Evolutionary conservation across 257 asterid species (phyloP).

Genomic region (Salvia splendens): DNA sequence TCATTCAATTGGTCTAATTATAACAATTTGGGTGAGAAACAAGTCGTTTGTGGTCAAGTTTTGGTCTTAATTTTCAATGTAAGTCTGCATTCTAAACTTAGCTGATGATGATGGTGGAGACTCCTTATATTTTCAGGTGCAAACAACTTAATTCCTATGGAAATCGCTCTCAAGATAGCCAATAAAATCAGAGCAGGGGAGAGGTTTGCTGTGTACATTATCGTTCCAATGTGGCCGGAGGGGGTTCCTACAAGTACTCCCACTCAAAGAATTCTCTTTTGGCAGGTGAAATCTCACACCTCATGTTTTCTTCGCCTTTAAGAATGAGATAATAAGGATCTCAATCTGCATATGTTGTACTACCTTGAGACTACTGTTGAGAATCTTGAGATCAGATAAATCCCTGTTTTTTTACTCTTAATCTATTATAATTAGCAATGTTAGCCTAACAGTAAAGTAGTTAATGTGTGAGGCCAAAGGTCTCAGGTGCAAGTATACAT

Average conservation of each 20-base stretch:
- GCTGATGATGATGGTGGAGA: constrained; percentile 21
- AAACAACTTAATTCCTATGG: constrained; percentile 91
- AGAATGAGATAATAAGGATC: neutral
- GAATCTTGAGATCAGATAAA: too few species aligned
- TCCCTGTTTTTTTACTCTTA: too few species aligned
- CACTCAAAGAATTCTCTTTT: constrained; percentile 82
- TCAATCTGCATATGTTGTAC: neutral
- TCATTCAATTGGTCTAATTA: constrained; percentile 72
- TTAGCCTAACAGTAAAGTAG: too few species aligned
- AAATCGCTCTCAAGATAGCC: constrained; percentile 85
- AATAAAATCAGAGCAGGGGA: constrained; percentile 72
- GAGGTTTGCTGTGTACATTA: constrained; percentile 77
- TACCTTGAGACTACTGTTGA: too few species aligned
- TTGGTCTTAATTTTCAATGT: neutral
- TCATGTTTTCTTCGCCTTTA: neutral
- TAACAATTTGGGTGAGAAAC: constrained; percentile 63
- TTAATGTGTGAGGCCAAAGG: too few species aligned
- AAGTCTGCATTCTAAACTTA: neutral
- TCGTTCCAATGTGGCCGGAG: constrained; percentile 97
- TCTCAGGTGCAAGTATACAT: too few species aligned
- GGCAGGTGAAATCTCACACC: constrained; percentile 61
- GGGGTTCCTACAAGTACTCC: constrained; percentile 83
- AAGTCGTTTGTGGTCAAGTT: neutral
- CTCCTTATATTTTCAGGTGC: constrained; percentile 59
- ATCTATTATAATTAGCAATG: too few species aligned